Evolutionary conservation across 495 filamentous ascomycete genomes (phyloP).

Genomic region (Hypoxylon fuscum): DNA sequence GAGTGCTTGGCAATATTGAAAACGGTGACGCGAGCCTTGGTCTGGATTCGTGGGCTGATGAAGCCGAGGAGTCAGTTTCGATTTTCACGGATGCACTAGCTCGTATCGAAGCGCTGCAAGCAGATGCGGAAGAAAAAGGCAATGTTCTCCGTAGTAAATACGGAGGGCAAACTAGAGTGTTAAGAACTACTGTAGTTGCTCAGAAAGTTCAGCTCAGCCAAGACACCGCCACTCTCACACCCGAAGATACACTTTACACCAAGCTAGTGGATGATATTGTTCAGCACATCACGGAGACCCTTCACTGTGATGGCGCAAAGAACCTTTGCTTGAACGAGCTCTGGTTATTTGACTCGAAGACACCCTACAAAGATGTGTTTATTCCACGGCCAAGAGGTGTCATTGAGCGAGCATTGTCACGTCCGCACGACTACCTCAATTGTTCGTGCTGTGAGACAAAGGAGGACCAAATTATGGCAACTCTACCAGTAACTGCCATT

Average conservation of each 20-base stretch:
- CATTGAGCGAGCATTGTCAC: constrained; percentile 80
- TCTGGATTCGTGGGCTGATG: constrained; percentile 46
- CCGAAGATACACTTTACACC: constrained; percentile 80
- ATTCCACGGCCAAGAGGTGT: constrained; percentile 79
- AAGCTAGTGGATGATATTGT: constrained; percentile 73
- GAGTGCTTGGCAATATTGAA: constrained; percentile 45
- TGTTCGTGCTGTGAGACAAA: constrained; percentile 70
- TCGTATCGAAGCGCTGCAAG: constrained; percentile 51
- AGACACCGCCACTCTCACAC: constrained; percentile 75
- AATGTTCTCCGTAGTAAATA: constrained; percentile 77
- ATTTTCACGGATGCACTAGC: constrained; percentile 51
- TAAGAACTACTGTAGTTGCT: constrained; percentile 85
- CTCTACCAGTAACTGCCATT: constrained; percentile 80
- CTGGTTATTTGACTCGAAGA: constrained; percentile 83
- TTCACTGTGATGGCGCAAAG: constrained; percentile 67
- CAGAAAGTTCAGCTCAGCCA: constrained; percentile 88
- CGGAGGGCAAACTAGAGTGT: constrained; percentile 71
- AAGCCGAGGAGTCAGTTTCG: constrained; percentile 44
- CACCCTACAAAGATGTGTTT: constrained; percentile 83
- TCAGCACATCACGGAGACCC: constrained; percentile 61
- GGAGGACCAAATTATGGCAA: constrained; percentile 61
- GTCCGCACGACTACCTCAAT: constrained; percentile 85
- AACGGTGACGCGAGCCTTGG: constrained; percentile 51
- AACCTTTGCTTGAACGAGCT: constrained; percentile 78
- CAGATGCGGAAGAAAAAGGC: constrained; percentile 51